Percentiles rank a stretch among this genome's conserved stretches.
Evolutionary conservation across 2,329 filamentous ascomycete species (phyloP).

Genomic region (Fusarium succisae): DNA sequence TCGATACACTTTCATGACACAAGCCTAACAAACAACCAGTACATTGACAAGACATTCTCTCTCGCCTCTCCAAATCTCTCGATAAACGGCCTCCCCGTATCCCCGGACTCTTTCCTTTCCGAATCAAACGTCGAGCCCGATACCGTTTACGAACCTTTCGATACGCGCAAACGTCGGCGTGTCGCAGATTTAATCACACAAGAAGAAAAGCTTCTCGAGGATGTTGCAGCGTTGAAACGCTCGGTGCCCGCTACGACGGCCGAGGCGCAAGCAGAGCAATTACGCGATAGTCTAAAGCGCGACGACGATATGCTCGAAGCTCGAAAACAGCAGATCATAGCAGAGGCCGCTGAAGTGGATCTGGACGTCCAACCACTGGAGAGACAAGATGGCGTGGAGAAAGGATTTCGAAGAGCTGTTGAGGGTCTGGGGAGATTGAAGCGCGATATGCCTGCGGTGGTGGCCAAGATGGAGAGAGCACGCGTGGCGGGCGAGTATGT

Average conservation of each 20-base stretch:
- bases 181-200: constrained; percentile 69
- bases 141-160: constrained; percentile 66
- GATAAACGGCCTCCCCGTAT: constrained; percentile 68
- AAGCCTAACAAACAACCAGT: constrained; percentile 42
- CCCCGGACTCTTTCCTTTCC: constrained; percentile 52
- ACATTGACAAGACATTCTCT: constrained; percentile 68
- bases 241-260: constrained; percentile 59
- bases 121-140: constrained; percentile 35
- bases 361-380: constrained; percentile 52
- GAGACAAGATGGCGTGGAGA: constrained; percentile 56
- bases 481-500: constrained; percentile 68
- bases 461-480: constrained; percentile 73
- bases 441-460: constrained; percentile 68
- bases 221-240: constrained; percentile 69
- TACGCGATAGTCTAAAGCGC: constrained; percentile 52
- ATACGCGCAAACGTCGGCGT: constrained; percentile 65
- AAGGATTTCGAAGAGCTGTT: constrained; percentile 58
- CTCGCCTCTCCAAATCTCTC: constrained; percentile 67
- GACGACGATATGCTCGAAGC: constrained; percentile 58
- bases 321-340: constrained; percentile 31
- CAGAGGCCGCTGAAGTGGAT: constrained; percentile 29
- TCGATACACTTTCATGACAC: background rate
- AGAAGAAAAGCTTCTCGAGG: constrained; percentile 71
- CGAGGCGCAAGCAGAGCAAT: constrained; percentile 51
- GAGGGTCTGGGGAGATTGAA: constrained; percentile 63